Evolutionary conservation across 495 filamentous ascomycete species (phyloP), one percentile per base, ranked within the genome.

Genomic region (Tuber brumale): DNA sequence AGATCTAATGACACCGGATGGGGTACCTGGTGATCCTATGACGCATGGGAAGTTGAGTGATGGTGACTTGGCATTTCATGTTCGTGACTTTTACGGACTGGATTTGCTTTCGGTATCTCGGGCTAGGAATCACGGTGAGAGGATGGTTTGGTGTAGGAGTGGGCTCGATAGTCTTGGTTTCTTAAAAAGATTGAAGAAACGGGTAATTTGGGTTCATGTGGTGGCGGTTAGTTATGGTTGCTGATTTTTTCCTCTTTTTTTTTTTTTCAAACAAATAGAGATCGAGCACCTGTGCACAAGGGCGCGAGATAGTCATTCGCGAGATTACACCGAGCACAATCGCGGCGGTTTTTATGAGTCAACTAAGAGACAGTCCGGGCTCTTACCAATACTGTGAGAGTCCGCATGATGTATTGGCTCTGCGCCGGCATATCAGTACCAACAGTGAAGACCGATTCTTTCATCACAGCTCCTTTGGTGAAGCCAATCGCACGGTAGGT

Each of bases 391-490:
- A 51, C 23, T 51, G 46, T 21, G 46, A 51, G 46, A 23, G 21
- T 6, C 46, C 46, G 23, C 21, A 51, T 51, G 46, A 51, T 51
- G 46, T 51, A 51, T 74, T 23, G 19, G 21, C 45, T n/a, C 27
- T 74, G 35, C 35, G 39, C 48, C 51, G 43, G 31, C 72, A 74
- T 21, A 48, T 74, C 5, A 74, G 48, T 27, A 35, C 46, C 31
- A 43, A 74, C 43, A 3, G 35, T 12, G 66, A 27, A 39, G 72
- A 74, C 46, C n/a, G 72, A 66, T 74, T 74, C 35, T 43, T 61
- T 35, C 46, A 37, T 5, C 5, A 66, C 35, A 73, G n/a, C 42
- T 45, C 61, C 57, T 14, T 75, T 45, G 43, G 69, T 70, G 69
- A 69, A 69, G 41, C 44, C 45, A 48, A 45, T 44, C 18, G 16